Evolutionary conservation across 495 filamentous ascomycete genomes (phyloP).

Genomic region (Podospora appendiculata): DNA sequence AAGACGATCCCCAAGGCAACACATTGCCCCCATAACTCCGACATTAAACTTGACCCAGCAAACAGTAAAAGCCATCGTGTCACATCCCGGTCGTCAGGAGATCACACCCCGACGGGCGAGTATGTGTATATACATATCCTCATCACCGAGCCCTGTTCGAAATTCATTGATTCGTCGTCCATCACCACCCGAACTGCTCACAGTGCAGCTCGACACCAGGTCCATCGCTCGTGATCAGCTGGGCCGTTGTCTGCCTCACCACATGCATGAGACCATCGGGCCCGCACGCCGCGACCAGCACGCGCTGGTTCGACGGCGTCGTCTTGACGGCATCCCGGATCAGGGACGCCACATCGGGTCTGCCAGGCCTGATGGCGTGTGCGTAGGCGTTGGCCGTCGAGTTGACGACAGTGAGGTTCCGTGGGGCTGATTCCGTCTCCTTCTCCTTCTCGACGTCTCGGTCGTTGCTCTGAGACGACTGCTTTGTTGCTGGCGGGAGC

Average conservation of each 20-base stretch:
- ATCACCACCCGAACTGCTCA: conserved; percentile 49
- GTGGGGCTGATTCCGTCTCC: too few species aligned
- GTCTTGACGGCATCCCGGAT: conserved; percentile 34
- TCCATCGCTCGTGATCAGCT: conserved; percentile 37
- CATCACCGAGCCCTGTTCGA: too few species aligned
- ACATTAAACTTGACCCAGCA: too few species aligned
- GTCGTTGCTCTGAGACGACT: not conserved
- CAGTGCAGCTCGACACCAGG: conserved; percentile 46
- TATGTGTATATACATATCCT: too few species aligned
- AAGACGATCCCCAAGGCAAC: not conserved
- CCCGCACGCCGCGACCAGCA: conserved; percentile 46
- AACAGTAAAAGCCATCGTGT: too few species aligned
- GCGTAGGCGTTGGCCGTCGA: conserved; percentile 2
- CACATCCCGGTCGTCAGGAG: too few species aligned
- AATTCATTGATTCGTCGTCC: not conserved
- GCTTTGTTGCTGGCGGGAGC: conserved; percentile 3
- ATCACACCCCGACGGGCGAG: too few species aligned
- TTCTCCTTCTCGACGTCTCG: conserved; percentile 12
- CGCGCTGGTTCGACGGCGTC: conserved; percentile 29
- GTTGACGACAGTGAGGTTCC: not conserved
- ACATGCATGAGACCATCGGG: conserved; percentile 39
- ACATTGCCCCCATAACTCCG: too few species aligned
- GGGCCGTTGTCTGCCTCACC: conserved; percentile 43
- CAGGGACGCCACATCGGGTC: conserved; percentile 33
- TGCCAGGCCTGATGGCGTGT: conserved; percentile 23